Evolutionary conservation across 2,329 filamentous ascomycete species (phyloP), one percentile per base, ranked within the genome.

Genomic region (Aspergillus neotritici): DNA sequence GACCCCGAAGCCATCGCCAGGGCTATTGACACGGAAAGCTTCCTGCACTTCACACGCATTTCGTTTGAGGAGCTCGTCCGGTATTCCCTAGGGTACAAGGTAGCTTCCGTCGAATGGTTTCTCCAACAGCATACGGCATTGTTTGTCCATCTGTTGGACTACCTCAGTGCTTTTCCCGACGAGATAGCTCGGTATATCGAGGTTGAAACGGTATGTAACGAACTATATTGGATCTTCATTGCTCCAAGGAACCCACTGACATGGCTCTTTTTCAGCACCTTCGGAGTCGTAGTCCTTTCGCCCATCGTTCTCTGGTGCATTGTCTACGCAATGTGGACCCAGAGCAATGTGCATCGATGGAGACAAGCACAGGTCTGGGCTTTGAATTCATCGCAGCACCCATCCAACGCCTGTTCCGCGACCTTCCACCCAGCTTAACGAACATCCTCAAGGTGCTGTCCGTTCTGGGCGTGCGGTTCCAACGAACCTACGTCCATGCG

Each of bases 61-160:
- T 56, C 61, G 3, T 69, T 70, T 32, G 65, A 69, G 43, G 65
- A 67, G 30, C 55, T 66, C 41, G 64, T 68, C 17, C 64, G 65
- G 10, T 66, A 64, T 42, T 60, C 66, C 8, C 46, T 70, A 29
- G 63, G 64, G 2, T 69, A 68, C 35, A 43, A 48, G 33, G 54
- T 60, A 2, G 34, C 49, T 9, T 58, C 60, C 4, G 60, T 69
- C 8, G 58, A 67, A 17, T 69, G 64, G 62, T 68, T 70, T 32
- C 46, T 69, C 6, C 50, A 60, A 5, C 66, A 68, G 39, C 66
- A 69, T 48, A 62, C 59, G 28, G 53, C 59, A 3, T 51, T 68
- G 9, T 65, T 62, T 43, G 55, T 62, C 25, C 53, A 64, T 37
- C 47, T 69, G 8, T 48, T 56, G 5, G 55, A 57, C 29, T 56